Base-by-base conservation (phyloP, 805 yeast genomes). In the Ogataea parapolymorpha region DNA sequence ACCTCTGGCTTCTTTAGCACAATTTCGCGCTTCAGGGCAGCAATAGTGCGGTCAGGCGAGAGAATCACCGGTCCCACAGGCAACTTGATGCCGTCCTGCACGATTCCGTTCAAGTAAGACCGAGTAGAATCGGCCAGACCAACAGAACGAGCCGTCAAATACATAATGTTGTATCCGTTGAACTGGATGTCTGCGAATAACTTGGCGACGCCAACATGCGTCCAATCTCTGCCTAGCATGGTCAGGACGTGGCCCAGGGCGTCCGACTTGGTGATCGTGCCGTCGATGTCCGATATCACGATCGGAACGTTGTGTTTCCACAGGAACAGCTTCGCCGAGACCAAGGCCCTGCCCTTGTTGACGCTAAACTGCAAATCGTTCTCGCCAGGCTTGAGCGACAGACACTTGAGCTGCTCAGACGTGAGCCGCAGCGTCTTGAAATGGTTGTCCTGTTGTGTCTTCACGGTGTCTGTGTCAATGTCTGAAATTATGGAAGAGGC, bases 281-380 rank as follows among this genome's bases (percentile, higher is more conserved):
- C 99, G 62, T 93, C 99, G 44, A 93, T 93, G 65, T 93, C 99
- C 7, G 96, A 87, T 18, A 93, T 91, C 6, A 93, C 99, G 30
- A 93, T 85, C 2, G 98, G 97, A 0, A 83, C 81, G 42, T 79
- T 72, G 50, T 82, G 73, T 49, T 80, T 79, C 99, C 99, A 93
- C 29, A 87, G 72, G 56, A 73, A 91, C 39, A 93, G 68, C 50
- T 83, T 79, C 0, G 96, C 80, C 9, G 68, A 70, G 9, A 91
- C 77, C 24, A 80, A 70, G 2, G 97, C 87, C 49, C 79, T 84
- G 18, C 96, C 95, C 53, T 83, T 80, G 49, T 84, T 85, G 32
- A 90, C 90, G 26, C 84, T 78, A 58, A 90, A 93, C 39, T 77
- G 73, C 42, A 91, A 65, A 35, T 79, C 82, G 59, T 93, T 93